Base-by-base conservation (phyloP, 2,329 filamentous ascomycete genomes). In the Diaporthe batatas region DNA sequence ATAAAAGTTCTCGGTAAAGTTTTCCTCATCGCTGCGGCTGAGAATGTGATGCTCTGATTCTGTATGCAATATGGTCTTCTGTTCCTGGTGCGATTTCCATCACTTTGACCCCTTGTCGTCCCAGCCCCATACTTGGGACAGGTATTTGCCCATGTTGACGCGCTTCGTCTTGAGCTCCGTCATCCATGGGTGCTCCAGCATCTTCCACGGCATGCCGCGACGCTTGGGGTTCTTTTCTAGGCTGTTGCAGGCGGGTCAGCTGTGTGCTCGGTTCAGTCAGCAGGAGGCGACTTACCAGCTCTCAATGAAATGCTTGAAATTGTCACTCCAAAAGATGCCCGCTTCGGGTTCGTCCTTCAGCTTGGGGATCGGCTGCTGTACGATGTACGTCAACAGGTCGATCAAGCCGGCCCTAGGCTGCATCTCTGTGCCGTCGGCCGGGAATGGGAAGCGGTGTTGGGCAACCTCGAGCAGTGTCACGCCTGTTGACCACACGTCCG, bases 101-200 rank as follows among this genome's bases (percentile, higher is more conserved):
- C 68, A 74, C 59, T 57, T 73, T 18, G 73, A 73, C 12, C 65
- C 51, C 51, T 74, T 74, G n/a, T 94, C 91, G 76, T 96, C 92
- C 96, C 96, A 99, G 73, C 95, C 96, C 96, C 96, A 99, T 55
- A 99, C 96, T 78, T 96, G 95, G 74, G 92, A 91, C 73, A 99
- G 89, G 83, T 98, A 99, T 79, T 95, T 93, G 76, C 91, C 91
- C 95, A 99, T 98, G 83, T 98, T 98, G 81, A 99, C 96, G 77
- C 96, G 94, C 87, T 98, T 98, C 70, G 91, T 88, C 79, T 92
- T 93, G 94, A 98, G 98, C 79, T 99, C 96, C 54, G 94, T 86
- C 92, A 99, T 98, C 96, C 96, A 99, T 2, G 96, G 96, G 84
- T 99, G 96, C 81, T 99, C 96, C 76, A 98, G 90, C 95, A 99